Evolutionary conservation across 352 stramenopile species (phyloP).

Genomic region (Globisporangium barbulae): DNA sequence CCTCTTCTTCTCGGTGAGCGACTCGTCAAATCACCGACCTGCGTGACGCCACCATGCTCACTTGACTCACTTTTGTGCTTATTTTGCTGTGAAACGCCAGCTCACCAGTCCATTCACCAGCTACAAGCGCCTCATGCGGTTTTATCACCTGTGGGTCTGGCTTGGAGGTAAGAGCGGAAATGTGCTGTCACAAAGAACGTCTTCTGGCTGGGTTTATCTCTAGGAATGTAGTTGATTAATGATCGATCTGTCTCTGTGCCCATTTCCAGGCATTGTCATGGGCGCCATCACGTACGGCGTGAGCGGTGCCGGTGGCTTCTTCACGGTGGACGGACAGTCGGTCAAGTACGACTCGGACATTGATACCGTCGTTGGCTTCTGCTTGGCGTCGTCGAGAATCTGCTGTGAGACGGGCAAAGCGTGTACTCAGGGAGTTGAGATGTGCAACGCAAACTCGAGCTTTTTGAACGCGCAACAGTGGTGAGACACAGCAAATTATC

Average conservation of each 20-base stretch:
- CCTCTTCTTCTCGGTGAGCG: constrained; percentile 70
- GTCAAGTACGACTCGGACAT: constrained; percentile 73
- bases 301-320: constrained; percentile 72
- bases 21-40: neutral
- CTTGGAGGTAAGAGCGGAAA: constrained; percentile 32
- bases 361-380: constrained; percentile 75
- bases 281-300: constrained; percentile 72
- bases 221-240: neutral
- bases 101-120: constrained; percentile 87
- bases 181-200: neutral
- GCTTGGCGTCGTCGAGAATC: constrained; percentile 76
- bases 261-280: constrained; percentile 55
- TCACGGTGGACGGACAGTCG: constrained; percentile 78
- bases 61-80: neutral
- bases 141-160: constrained; percentile 87
- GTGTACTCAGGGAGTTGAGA: constrained; percentile 32
- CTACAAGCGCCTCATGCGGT: constrained; percentile 88
- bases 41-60: neutral
- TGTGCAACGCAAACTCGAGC: constrained; percentile 48
- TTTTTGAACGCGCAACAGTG: constrained; percentile 82
- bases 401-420: constrained; percentile 56
- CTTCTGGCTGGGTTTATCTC: neutral
- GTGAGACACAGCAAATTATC: constrained; percentile 18
- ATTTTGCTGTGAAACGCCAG: constrained; percentile 14
- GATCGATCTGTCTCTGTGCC: neutral